Evolutionary conservation across 1,284 basidiomycete species (phyloP).

Genomic region (Coniferiporia sulphurascens): DNA sequence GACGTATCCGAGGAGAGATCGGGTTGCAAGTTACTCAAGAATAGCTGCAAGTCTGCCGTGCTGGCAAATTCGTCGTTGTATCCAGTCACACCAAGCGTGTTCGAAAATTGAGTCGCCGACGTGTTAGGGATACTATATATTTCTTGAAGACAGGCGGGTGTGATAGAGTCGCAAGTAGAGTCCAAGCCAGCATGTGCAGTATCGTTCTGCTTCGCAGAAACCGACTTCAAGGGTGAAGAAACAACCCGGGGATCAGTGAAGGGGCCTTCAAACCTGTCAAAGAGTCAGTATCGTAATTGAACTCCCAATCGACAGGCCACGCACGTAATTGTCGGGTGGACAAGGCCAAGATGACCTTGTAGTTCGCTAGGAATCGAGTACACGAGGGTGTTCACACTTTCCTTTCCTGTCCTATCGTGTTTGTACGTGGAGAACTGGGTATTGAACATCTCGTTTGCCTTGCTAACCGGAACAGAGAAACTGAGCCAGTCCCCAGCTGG

Average conservation of each 20-base stretch:
- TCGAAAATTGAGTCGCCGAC: conserved; percentile 18
- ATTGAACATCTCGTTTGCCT: conserved; percentile 20
- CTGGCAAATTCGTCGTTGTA: conserved; percentile 23
- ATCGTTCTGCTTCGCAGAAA: conserved; percentile 4
- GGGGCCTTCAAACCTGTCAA: conserved; percentile 17
- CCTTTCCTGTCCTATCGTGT: conserved; percentile 17
- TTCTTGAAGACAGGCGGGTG: conserved; percentile 20
- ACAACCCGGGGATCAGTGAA: conserved; percentile 14
- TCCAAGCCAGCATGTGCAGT: conserved; percentile 11
- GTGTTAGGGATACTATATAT: conserved; percentile 22
- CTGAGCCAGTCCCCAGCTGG: conserved; percentile 24
- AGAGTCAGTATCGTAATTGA: too few relatives aligned
- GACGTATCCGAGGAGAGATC: conserved; percentile 18
- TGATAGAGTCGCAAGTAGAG: conserved; percentile 17
- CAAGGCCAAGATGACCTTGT: conserved; percentile 21
- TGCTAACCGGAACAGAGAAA: conserved; percentile 19
- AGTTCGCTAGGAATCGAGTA: conserved; percentile 22
- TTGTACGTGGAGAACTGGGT: conserved; percentile 20
- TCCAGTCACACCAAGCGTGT: conserved; percentile 21
- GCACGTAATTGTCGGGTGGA: conserved; percentile 28
- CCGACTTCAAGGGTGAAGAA: not conserved
- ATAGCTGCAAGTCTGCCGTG: conserved; percentile 18
- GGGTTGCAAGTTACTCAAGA: conserved; percentile 17
- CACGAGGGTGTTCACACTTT: conserved; percentile 18
- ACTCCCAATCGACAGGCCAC: not conserved